Evolutionary conservation across 306 rosid genomes (phyloP).

Genomic region (Lotus japonicus): DNA sequence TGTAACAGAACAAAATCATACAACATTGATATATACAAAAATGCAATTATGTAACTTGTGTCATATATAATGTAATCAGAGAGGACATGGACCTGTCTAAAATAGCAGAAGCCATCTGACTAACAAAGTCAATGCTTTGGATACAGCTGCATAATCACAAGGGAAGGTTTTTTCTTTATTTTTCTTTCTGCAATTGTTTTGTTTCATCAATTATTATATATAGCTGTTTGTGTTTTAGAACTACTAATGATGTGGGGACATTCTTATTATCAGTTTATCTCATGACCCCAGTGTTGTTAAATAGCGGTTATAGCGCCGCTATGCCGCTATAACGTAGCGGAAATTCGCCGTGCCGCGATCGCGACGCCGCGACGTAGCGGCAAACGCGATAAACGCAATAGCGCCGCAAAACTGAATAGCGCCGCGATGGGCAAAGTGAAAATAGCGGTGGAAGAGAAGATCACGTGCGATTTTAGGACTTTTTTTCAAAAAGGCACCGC

Average conservation of each 20-base stretch:
- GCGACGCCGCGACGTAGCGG: too few species aligned
- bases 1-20: slow-evolving; percentile 6
- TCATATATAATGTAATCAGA: neutral
- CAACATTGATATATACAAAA: slow-evolving; percentile 7
- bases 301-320: too few species aligned
- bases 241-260: neutral
- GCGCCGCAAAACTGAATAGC: too few species aligned
- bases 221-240: neutral
- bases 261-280: neutral
- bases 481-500: too few species aligned
- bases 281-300: too few species aligned
- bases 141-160: neutral
- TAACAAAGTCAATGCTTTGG: neutral
- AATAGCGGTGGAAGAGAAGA: too few species aligned
- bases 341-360: too few species aligned
- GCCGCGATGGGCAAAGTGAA: too few species aligned
- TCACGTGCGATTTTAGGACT: too few species aligned
- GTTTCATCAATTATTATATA: neutral
- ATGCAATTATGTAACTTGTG: neutral
- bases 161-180: neutral
- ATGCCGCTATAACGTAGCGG: too few species aligned
- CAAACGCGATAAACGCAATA: too few species aligned
- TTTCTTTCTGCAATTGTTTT: neutral
- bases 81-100: neutral
- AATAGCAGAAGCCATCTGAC: slow-evolving; percentile 7